Base-by-base conservation (phyloP, 441 rosid species). In the Brassica balearica region DNA sequence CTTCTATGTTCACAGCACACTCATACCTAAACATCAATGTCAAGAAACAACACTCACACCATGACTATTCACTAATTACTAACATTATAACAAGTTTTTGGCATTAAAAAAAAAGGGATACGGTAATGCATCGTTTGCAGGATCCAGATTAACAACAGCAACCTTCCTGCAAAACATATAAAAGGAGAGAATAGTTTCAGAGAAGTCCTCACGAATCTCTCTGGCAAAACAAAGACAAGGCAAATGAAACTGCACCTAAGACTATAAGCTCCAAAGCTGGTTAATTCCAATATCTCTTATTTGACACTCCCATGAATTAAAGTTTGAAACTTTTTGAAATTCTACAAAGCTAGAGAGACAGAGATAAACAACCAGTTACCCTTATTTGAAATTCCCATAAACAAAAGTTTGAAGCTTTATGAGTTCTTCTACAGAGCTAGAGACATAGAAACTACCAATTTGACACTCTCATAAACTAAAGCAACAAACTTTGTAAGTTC, bases 101-200 rank as follows among this genome's bases (percentile, higher is more conserved):
- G 3, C 6, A n/a, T 63, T 0, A 1, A 19, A 38, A 43, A 12
- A 63, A 76, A 87, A 77, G 87, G 91, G 87, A 91, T 93, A 95
- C 96, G 96, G 98, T 68, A 95, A 81, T 1, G 84, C 36, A 78
- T 95, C 95, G 55, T 95, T 93, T 71, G 97, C 99, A 82, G 98
- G 99, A 81, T 95, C 99, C 90, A 95, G 84, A 83, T 95, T 92
- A 84, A 95, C 87, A 43, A 92, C 84, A 38, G 96, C 98, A 77
- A 90, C 96, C 85, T 95, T 95, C 92, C 99, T 92, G 93, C 85
- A 82, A 6, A 10, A 8, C 15, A 25, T 41, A 38, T 5, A 22
- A 12, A 15, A 62, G 29, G 60, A 72, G n/a, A 56, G 12, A 1
- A 32, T 27, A 43, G 41, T 58, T 41, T 10, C 34, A 56, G 56